Evolutionary conservation across 163 green algal species (phyloP).

Genomic region (Prototheca wickerhamii): DNA sequence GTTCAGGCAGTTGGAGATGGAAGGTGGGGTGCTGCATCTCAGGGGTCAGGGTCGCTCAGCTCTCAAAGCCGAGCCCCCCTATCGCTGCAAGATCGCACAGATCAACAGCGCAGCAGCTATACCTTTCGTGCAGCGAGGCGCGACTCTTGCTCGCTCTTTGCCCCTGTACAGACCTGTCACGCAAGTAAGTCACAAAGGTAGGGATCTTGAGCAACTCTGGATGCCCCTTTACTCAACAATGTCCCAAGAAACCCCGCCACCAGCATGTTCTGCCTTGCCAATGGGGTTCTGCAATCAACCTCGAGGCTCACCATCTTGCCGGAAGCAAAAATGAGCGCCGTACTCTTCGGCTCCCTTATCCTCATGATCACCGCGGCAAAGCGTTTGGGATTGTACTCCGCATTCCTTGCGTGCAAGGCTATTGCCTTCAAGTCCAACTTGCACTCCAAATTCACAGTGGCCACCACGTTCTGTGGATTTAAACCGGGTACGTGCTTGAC

Average conservation of each 20-base stretch:
- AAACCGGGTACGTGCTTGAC: not conserved
- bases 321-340: constrained; percentile 90
- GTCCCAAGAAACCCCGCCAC: too few species aligned
- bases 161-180: constrained; percentile 88
- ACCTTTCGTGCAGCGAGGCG: constrained; percentile 80
- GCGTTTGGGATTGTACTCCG: constrained; percentile 99
- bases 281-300: not conserved
- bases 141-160: constrained; percentile 88
- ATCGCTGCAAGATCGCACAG: not conserved
- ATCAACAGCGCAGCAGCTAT: not conserved
- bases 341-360: constrained; percentile 96
- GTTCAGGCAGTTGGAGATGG: too few species aligned
- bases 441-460: constrained; percentile 91
- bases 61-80: not conserved
- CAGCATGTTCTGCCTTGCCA: not conserved
- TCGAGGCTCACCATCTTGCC: constrained; percentile 84
- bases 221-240: too few species aligned
- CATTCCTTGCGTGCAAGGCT: constrained; percentile 88
- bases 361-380: constrained; percentile 98
- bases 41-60: too few species aligned
- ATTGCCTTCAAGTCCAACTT: constrained; percentile 94
- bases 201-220: too few species aligned
- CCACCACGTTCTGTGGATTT: constrained; percentile 88
- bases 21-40: too few species aligned
- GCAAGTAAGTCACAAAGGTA: too few species aligned